Evolutionary conservation across 345 rosid genomes (phyloP).

Genomic region (Hibiscus trionum): DNA sequence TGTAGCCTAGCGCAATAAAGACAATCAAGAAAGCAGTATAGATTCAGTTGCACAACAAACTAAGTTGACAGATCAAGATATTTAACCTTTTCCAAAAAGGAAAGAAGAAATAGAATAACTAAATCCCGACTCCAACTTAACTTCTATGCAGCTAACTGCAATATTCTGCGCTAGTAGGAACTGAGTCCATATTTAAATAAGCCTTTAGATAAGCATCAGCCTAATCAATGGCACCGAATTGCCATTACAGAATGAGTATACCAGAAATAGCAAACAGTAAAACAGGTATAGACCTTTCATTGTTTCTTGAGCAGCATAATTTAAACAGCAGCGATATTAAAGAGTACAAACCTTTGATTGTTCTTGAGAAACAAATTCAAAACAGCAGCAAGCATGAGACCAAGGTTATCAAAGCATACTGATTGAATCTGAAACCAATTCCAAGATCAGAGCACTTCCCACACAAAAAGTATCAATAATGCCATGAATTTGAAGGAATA

Average conservation of each 20-base stretch:
- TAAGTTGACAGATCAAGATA: neutral
- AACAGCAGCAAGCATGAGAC: slow-evolving; percentile 56
- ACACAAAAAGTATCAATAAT: neutral
- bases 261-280: neutral
- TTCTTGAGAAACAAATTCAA: slow-evolving; percentile 48
- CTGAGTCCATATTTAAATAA: neutral
- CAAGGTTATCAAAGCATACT: slow-evolving; percentile 68
- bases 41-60: slow-evolving; percentile 1
- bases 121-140: neutral
- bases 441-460: slow-evolving; percentile 13
- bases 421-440: slow-evolving; percentile 50
- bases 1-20: slow-evolving; percentile 37
- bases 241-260: neutral
- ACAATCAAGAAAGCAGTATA: slow-evolving; percentile 16
- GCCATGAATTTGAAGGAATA: slow-evolving; percentile 2
- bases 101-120: neutral
- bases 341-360: slow-evolving; percentile 45
- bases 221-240: neutral
- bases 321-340: neutral
- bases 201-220: neutral
- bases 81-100: neutral
- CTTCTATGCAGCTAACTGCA: neutral
- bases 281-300: neutral
- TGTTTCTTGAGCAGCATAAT: neutral
- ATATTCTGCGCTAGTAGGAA: neutral